Conservation (phyloP, 176 grass and related monocot genomes). For the Panicum miliaceum region DNA sequence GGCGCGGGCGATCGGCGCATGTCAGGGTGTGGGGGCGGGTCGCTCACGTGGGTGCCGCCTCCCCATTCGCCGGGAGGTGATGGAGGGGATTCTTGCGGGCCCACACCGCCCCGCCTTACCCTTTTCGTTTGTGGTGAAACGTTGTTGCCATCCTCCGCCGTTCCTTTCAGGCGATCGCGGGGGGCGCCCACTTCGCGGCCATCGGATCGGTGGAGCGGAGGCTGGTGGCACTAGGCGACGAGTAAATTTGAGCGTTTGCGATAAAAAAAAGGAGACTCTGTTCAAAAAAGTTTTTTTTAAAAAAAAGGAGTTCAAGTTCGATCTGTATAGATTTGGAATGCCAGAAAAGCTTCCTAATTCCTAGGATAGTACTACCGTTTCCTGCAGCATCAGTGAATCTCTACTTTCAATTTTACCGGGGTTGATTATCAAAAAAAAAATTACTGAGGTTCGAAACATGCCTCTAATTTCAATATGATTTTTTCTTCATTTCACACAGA, state of each 20-base stretch:
- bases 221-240: not conserved
- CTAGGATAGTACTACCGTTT: too few relatives aligned
- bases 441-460: not conserved
- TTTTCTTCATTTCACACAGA: not conserved
- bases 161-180: not conserved
- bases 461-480: not conserved
- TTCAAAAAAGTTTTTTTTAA: too few relatives aligned
- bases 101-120: conserved; percentile 40
- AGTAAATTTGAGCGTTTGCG: not conserved
- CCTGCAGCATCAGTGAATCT: too few relatives aligned
- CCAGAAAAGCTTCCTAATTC: not conserved
- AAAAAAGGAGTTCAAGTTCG: not conserved
- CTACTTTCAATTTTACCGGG: too few relatives aligned
- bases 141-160: not conserved
- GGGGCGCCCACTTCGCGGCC: not conserved
- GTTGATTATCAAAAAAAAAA: too few relatives aligned
- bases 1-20: not conserved
- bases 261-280: not conserved
- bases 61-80: conserved; percentile 50
- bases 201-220: not conserved
- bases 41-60: conserved; percentile 58
- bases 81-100: conserved; percentile 41
- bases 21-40: conserved; percentile 32
- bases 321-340: not conserved
- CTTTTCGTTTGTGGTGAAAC: conserved; percentile 20